A percentile compares a stretch with the other conserved stretches of the same genome.
These are phyloP conservation scores for Cercospora zeina DNA, from an alignment of 2,329 filamentous ascomycete species.

Conservation along the genomic window DNA sequence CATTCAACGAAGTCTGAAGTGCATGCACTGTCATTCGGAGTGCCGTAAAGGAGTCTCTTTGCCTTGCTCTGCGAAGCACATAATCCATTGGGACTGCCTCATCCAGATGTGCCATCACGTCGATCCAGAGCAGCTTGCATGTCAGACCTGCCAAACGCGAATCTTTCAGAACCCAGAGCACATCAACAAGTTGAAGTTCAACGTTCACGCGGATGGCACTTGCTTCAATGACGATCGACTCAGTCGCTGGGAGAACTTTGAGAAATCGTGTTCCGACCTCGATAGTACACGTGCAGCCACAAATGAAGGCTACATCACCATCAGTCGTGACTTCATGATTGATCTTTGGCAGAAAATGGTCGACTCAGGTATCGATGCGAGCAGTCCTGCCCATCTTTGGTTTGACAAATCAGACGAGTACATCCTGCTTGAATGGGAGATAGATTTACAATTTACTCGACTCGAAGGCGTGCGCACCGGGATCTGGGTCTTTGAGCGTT, in stretches of 20 bases:
- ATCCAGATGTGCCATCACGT: not conserved
- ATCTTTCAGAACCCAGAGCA: conserved; percentile 10
- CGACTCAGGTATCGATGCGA: not conserved
- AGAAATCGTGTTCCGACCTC: conserved; percentile 24
- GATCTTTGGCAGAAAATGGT: conserved; percentile 13
- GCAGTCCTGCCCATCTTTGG: conserved; percentile 1
- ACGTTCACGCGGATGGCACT: conserved; percentile 8
- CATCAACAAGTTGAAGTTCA: conserved; percentile 5
- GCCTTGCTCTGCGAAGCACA: conserved; percentile 11
- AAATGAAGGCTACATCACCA: conserved; percentile 7
- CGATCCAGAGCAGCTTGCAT: conserved; percentile 1
- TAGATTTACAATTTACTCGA: not conserved
- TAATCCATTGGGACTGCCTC: conserved; percentile 11
- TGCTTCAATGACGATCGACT: conserved; percentile 20
- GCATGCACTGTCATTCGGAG: not conserved
- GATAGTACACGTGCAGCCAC: conserved; percentile 1
- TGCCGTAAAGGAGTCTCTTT: conserved; percentile 4
- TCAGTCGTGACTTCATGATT: conserved; percentile 11
- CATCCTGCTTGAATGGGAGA: not conserved
- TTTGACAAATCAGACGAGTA: conserved; percentile 7
- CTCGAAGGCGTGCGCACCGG: conserved; percentile 12
- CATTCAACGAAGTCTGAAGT: not conserved
- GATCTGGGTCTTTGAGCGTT: conserved; percentile 13
- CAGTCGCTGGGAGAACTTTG: conserved; percentile 25
- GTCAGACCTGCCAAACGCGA: conserved; percentile 1